Conservation (phyloP, 257 asterid species). For the Coffea canephora region DNA sequence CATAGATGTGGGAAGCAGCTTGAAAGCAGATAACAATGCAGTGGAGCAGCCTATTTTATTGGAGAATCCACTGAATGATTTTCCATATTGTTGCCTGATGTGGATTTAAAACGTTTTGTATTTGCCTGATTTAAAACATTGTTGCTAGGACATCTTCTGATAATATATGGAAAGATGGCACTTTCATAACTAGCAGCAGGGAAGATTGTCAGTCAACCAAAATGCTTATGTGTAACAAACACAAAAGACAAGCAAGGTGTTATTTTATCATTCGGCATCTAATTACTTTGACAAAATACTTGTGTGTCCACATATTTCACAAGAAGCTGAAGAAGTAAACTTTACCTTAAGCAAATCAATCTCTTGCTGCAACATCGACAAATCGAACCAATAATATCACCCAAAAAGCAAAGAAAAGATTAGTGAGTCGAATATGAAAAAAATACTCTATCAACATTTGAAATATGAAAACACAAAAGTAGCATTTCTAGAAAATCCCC, state of each 20-base stretch:
- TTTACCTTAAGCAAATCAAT: constrained; percentile 92
- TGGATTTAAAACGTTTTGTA: background rate
- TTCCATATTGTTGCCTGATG: background rate
- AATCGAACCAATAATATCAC: constrained; percentile 24
- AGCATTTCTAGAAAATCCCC: background rate
- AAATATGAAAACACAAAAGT: background rate
- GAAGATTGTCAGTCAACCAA: background rate
- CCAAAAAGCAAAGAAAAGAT: constrained; percentile 24
- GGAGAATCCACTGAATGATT: background rate
- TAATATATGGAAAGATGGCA: background rate
- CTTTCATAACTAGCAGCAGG: background rate
- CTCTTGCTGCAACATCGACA: constrained; percentile 77
- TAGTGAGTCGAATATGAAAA: constrained; percentile 16
- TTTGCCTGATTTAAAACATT: background rate
- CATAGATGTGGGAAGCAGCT: constrained; percentile 3
- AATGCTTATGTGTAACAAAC: background rate
- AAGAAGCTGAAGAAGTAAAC: constrained; percentile 16
- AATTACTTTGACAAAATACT: background rate
- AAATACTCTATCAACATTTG: background rate
- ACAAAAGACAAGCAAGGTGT: background rate
- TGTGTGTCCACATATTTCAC: background rate
- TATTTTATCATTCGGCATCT: background rate
- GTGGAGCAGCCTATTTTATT: background rate
- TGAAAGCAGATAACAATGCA: background rate
- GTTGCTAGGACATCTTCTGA: background rate